These are phyloP conservation scores for Fraxinus nigra DNA, from an alignment of 305 asterid species.

Conservation along the genomic window DNA sequence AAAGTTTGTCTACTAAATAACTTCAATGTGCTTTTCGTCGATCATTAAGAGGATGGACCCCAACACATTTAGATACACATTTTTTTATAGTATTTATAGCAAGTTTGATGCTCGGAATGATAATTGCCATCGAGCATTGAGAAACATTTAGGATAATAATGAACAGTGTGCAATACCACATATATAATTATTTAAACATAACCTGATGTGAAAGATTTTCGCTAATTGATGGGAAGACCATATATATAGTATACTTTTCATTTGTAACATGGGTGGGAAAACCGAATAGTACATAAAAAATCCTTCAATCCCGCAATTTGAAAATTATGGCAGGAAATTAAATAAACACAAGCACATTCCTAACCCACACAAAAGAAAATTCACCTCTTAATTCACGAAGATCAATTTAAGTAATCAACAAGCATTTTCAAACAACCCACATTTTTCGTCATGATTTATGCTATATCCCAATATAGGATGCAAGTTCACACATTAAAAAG, in stretches of 20 bases:
- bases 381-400: not conserved
- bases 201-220: not conserved
- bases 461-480: not conserved
- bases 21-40: not conserved
- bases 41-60: not conserved
- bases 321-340: not conserved
- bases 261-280: not conserved
- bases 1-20: not conserved
- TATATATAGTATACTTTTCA: not conserved
- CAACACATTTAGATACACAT: not conserved
- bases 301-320: not conserved
- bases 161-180: not conserved
- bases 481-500: not conserved
- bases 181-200: not conserved
- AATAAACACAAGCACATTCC: not conserved
- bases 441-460: not conserved
- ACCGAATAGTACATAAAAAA: not conserved
- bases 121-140: not conserved
- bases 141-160: not conserved
- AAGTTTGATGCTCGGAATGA: not conserved
- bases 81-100: not conserved
- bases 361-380: not conserved
- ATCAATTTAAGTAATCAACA: not conserved
- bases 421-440: not conserved
- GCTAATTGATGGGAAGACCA: not conserved